These are phyloP conservation scores for Glutinoglossum americanum DNA, from an alignment of 495 filamentous ascomycete species.

Conservation along the genomic window DNA sequence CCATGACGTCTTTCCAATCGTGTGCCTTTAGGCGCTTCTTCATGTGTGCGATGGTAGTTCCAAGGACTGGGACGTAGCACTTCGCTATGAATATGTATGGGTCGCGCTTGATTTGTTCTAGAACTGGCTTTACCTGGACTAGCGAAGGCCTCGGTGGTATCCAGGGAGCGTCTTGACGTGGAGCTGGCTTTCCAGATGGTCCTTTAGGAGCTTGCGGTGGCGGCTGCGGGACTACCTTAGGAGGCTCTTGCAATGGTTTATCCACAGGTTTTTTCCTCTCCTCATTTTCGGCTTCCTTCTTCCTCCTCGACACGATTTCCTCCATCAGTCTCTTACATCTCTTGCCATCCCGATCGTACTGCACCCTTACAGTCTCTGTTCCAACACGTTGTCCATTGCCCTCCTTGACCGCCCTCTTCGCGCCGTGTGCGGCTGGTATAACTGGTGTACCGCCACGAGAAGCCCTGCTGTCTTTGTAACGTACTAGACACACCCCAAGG, in stretches of 20 bases:
- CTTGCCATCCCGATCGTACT: slow-evolving; percentile 69
- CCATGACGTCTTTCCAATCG: slow-evolving; percentile 51
- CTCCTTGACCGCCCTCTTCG: slow-evolving; percentile 49
- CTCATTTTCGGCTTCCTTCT: slow-evolving; percentile 28
- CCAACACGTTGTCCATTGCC: slow-evolving; percentile 49
- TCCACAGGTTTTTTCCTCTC: slow-evolving; percentile 12
- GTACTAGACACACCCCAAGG: slow-evolving; percentile 75
- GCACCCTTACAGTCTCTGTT: slow-evolving; percentile 48
- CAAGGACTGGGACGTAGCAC: slow-evolving; percentile 70
- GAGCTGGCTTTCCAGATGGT: slow-evolving; percentile 43
- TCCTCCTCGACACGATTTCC: slow-evolving; percentile 37
- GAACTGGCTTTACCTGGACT: slow-evolving; percentile 37
- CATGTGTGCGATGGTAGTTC: slow-evolving; percentile 63
- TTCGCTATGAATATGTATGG: slow-evolving; percentile 88
- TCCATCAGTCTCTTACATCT: slow-evolving; percentile 56
- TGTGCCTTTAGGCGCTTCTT: slow-evolving; percentile 66
- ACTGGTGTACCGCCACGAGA: slow-evolving; percentile 23
- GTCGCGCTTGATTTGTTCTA: slow-evolving; percentile 46
- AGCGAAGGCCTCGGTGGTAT: slow-evolving; percentile 14
- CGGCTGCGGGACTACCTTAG: slow-evolving; percentile 25
- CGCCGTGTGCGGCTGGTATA: slow-evolving; percentile 49
- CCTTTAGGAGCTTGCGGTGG: slow-evolving; percentile 73
- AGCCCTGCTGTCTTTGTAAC: slow-evolving; percentile 54
- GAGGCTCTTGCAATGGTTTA: slow-evolving; percentile 13
- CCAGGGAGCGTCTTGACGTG: slow-evolving; percentile 8